These are phyloP conservation scores for Vickermania ingenoplastis DNA, from an alignment of 208 protist genomes.

Conservation along the genomic window DNA sequence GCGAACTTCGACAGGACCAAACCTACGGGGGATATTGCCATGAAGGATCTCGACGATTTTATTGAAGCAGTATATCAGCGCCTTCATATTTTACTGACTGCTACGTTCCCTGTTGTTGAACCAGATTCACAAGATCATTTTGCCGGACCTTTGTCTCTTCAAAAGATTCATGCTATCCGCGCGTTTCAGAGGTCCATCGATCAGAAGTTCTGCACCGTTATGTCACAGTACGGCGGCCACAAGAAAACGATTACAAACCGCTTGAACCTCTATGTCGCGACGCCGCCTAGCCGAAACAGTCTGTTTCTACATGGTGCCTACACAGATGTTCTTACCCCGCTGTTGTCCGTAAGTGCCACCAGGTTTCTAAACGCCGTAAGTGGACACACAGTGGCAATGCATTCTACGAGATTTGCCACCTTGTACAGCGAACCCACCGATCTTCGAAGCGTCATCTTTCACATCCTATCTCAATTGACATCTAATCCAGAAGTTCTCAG, in stretches of 20 bases:
- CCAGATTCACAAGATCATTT: conserved; percentile 5
- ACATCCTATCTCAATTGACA: conserved; percentile 54
- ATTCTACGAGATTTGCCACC: conserved; percentile 30
- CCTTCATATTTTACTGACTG: conserved; percentile 23
- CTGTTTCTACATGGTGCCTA: conserved; percentile 43
- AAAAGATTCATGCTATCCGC: neutral
- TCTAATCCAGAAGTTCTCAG: conserved; percentile 39
- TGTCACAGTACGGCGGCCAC: conserved; percentile 6
- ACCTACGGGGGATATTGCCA: conserved; percentile 29
- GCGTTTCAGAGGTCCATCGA: conserved; percentile 6
- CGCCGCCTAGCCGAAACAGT: conserved; percentile 67
- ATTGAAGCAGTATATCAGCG: conserved; percentile 38
- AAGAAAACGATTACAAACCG: conserved; percentile 58
- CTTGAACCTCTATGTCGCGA: conserved; percentile 58
- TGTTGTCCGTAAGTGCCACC: conserved; percentile 25
- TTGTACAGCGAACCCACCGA: conserved; percentile 57
- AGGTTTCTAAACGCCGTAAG: conserved; percentile 17
- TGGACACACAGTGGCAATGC: conserved; percentile 38
- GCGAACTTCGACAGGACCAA: conserved; percentile 45
- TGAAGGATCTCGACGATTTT: conserved; percentile 60
- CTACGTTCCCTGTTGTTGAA: conserved; percentile 15
- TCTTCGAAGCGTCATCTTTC: conserved; percentile 44
- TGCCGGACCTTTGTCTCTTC: conserved; percentile 6
- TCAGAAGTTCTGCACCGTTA: neutral
- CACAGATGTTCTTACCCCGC: conserved; percentile 16